Evolutionary conservation across 371 early-diverging fungal genomes (phyloP).

Genomic region (Lichtheimia corymbifera): DNA sequence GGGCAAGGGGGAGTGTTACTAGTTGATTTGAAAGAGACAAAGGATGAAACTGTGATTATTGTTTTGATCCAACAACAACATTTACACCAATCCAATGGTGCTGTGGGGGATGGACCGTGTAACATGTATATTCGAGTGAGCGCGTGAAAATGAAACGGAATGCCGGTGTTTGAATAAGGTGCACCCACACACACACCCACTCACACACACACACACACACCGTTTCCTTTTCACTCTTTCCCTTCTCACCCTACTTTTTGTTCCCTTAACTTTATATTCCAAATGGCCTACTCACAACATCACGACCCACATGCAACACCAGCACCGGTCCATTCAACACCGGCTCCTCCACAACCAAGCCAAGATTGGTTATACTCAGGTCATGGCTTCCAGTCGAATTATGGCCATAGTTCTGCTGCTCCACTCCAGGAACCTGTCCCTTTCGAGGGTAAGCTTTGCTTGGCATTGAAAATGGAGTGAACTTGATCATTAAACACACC

Average conservation of each 20-base stretch:
- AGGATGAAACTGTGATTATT: no score
- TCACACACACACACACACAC: background rate
- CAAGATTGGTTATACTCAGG: conserved; percentile 6
- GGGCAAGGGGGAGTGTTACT: background rate
- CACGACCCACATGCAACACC: conserved; percentile 1
- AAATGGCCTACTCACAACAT: conserved; percentile 18
- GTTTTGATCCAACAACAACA: no score
- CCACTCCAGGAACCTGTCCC: conserved; percentile 50
- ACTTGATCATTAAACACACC: background rate
- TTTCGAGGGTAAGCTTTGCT: conserved; percentile 43
- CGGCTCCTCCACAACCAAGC: conserved; percentile 12
- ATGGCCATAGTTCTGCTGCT: conserved; percentile 16
- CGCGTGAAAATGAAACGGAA: conserved; percentile 14
- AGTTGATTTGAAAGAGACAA: no score
- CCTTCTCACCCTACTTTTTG: conserved; percentile 2
- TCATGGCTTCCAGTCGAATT: conserved; percentile 2
- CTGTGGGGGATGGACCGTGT: no score
- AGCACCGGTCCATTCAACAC: background rate
- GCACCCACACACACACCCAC: background rate
- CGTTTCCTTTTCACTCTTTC: background rate
- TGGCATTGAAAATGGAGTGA: background rate
- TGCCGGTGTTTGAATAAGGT: conserved; percentile 11
- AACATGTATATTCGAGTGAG: background rate
- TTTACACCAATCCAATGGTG: no score
- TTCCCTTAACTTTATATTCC: conserved; percentile 6